Base-by-base conservation (phyloP, 192 early-diverging fungal genomes). In the Funneliformis mosseae region DNA sequence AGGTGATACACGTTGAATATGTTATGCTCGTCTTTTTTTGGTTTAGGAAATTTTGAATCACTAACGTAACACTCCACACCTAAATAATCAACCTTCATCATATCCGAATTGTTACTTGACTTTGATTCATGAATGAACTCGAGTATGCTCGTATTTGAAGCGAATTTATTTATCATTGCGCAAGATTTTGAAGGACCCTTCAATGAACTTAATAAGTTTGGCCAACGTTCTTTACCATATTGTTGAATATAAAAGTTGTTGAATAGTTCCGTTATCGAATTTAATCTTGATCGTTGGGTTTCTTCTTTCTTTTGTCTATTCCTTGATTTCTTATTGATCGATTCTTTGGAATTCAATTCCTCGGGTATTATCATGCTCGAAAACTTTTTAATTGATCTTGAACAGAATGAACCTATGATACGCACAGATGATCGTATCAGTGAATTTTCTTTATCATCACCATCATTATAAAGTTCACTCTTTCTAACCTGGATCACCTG, bases 1-100 rank as follows among this genome's bases (percentile, higher is more conserved):
- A 96, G 76, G 39, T 87, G 81, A 25, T 90, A 90, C 73, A 87
- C 80, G 43, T 83, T 75, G 1, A 77, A 80, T 55, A 86, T 67
- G 21, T 81, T 81, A 28, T 73, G 46, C 18, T 63, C 27, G 46
- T 85, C 84, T 41, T 68, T 79, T 21, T 62, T 46, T 23, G 85
- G 85, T 61, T 39, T 23, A 59, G 82, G 74, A 76, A 86, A 86
- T 18, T 73, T 79, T 12, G 45, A 39, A 11, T 46, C 41, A 39
- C 33, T 55, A 23, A 63, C 41, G 70, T 83, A 83, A 48, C 83
- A 83, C 8, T 76, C 71, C 38, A 83, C 70, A 62, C 50, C 73
- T 14, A 83, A 25, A 74, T 78, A 83, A 28, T 68, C 45, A 11
- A 83, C 25, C 41, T 68, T 61, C 33, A 42, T 60, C 3, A 81